Conservation (phyloP, 352 stramenopile species). For the Plasmopara viticola region DNA sequence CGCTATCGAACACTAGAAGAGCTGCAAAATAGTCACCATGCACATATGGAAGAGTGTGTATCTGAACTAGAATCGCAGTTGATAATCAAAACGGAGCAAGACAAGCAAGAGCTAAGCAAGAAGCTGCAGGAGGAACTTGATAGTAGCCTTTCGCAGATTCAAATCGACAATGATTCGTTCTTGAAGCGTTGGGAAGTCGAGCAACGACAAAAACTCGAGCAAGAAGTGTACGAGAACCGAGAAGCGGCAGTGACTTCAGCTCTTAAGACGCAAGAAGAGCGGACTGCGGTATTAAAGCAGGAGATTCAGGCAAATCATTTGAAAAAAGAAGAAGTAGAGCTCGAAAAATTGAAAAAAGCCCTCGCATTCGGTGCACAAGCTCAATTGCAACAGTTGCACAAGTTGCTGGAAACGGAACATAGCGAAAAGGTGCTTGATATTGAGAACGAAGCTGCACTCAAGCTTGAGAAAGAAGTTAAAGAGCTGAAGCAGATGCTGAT, state of each 20-base stretch:
- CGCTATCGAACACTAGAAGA: constrained; percentile 30
- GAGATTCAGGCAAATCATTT: constrained; percentile 33
- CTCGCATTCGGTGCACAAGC: constrained; percentile 54
- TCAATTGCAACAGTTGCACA: constrained; percentile 51
- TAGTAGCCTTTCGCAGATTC: constrained; percentile 23
- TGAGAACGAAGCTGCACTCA: constrained; percentile 19
- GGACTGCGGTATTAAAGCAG: constrained; percentile 34
- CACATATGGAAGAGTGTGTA: constrained; percentile 32
- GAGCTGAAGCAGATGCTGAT: constrained; percentile 40
- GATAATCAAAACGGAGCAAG: constrained; percentile 26
- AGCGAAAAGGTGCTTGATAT: constrained; percentile 29
- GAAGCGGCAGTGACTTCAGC: constrained; percentile 29
- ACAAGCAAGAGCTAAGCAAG: constrained; percentile 26
- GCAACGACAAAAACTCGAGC: constrained; percentile 37
- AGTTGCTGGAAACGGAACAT: constrained; percentile 33
- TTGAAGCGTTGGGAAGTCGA: constrained; percentile 38
- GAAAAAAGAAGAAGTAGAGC: constrained; percentile 35
- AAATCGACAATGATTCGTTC: constrained; percentile 23
- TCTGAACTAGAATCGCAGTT: constrained; percentile 34
- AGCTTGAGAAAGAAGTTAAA: constrained; percentile 30
- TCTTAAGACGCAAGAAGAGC: constrained; percentile 40
- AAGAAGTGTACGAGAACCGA: constrained; percentile 34
- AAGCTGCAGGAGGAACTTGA: constrained; percentile 36
- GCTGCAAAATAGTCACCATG: constrained; percentile 30
- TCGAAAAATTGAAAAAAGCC: constrained; percentile 55